Base-by-base conservation (phyloP, 139 green algal genomes). In the Dunaliella primolecta region DNA sequence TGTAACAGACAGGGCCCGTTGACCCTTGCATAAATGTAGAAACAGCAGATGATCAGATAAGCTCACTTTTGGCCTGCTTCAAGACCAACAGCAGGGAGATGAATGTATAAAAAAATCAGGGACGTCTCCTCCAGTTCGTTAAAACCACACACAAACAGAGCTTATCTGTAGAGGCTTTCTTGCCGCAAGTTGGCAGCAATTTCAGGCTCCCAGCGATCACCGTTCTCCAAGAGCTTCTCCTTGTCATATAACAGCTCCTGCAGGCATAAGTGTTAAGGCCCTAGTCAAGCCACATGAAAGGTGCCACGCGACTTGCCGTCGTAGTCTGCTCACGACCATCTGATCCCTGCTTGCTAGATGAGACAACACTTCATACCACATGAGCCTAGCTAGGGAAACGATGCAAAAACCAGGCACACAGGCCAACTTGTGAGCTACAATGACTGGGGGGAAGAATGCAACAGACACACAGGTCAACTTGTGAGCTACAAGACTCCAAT, bases 231-330 rank as follows among this genome's bases (percentile, higher is more conserved):
- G 89, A 99, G 93, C 94, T 99, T 99, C 92, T 99, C 95, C 95
- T 99, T 99, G 91, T 99, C 97, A 86, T 99, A 99, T 88, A 99
- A 84, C 83, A 99, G 92, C 91, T 99, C 97, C 95, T 98, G 89
- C 38, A 84, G 2, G n/a, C n/a, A 38, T 15, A 72, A 21, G 56
- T 15, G 56, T 72, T 15, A 72, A 29, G 56, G 56, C 56, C 56
- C 15, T 72, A 21, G 56, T 21, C n/a, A n/a, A n/a, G n/a, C n/a
- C n/a, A n/a, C n/a, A n/a, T n/a, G n/a, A n/a, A n/a, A n/a, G n/a
- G n/a, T n/a, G n/a, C n/a, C n/a, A n/a, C n/a, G n/a, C n/a, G n/a
- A n/a, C n/a, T n/a, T n/a, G n/a, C n/a, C n/a, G n/a, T n/a, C n/a
- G n/a, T n/a, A n/a, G n/a, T n/a, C n/a, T n/a, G n/a, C n/a, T n/a